A percentile compares a stretch with the other conserved stretches of the same genome.
These are phyloP conservation scores for Rubus parviflorus DNA, from an alignment of 306 rosid genomes.

Conservation along the genomic window DNA sequence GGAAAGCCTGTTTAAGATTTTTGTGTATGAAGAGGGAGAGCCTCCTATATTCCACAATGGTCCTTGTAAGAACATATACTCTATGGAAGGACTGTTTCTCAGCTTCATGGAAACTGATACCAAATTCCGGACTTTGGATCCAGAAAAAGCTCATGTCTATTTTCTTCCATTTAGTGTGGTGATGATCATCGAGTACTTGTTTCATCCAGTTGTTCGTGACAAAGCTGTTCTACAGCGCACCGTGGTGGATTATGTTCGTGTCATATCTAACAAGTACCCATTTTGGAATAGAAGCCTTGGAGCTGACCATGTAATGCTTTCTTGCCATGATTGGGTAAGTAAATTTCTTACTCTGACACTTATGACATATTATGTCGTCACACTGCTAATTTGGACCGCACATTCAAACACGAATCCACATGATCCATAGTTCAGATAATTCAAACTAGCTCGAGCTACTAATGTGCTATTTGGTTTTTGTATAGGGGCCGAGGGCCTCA, in stretches of 20 bases:
- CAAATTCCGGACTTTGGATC: slow-evolving; percentile 41
- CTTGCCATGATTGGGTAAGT: slow-evolving; percentile 68
- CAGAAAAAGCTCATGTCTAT: slow-evolving; percentile 55
- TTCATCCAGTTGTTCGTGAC: slow-evolving; percentile 52
- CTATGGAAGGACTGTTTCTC: slow-evolving; percentile 63
- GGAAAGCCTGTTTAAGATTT: slow-evolving; percentile 57
- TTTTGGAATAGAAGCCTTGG: slow-evolving; percentile 67
- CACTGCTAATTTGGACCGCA: neutral
- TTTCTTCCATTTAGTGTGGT: slow-evolving; percentile 68
- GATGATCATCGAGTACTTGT: slow-evolving; percentile 54
- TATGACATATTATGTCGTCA: neutral
- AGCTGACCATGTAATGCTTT: slow-evolving; percentile 70
- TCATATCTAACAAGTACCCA: slow-evolving; percentile 46
- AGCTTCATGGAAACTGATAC: slow-evolving; percentile 47
- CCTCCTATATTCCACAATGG: slow-evolving; percentile 66
- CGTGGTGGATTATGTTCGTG: slow-evolving; percentile 53
- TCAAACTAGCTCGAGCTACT: no score
- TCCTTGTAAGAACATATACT: slow-evolving; percentile 62
- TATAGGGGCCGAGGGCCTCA: slow-evolving; percentile 58
- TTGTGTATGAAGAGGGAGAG: slow-evolving; percentile 60
- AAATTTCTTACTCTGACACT: neutral
- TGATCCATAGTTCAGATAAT: neutral
- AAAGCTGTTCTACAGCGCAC: slow-evolving; percentile 57
- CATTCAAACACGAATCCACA: neutral
- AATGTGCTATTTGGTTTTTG: neutral